Base-by-base conservation (phyloP, 352 stramenopile genomes). In the Phytophthora meadii region DNA sequence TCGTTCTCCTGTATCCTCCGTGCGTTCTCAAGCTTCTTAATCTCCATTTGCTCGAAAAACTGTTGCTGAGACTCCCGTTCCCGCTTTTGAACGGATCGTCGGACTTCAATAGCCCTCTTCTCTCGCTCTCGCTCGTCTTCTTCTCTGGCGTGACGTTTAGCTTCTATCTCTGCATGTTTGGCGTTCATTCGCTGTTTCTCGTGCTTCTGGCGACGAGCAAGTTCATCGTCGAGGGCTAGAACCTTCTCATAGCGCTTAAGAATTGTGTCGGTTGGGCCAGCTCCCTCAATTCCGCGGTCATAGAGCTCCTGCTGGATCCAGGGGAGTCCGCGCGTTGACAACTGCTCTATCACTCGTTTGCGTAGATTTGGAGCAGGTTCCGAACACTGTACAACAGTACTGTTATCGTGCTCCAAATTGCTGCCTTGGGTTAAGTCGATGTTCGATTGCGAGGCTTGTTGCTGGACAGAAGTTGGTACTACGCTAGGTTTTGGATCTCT, bases 241-340 rank as follows among this genome's bases (percentile, higher is more conserved):
- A 74, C 72, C 6, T 67, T 53, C 30, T 90, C 55, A 34, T 81
- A 90, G 1, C 62, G 56, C 39, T 72, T 19, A 14, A 93, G 54
- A 50, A 94, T 87, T 17, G 53, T 30, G 8, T 72, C 61, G 0
- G 71, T 80, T 0, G 61, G 51, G 17, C 87, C 84, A 22, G 77
- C 76, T 0, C 84, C 79, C 44, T 94, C 84, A 22, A 91, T 53
- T 1, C 79, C 80, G 8, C 84, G 82, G 41, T 94, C 84, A 51
- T 89, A 90, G 8, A 94, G 76, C 53, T 94, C 87, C 61, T 94
- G 87, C 36, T 92, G 87, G 45, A 94, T 84, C 73, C 84, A 91
- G 46, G 88, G 78, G 32, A 93, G 64, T 0, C 87, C 84, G 4
- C 78, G 58, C 11, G 61, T 63, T 8, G 27, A 46, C 11, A 90